These are phyloP conservation scores for Penicillium frequentans DNA, from an alignment of 2,329 filamentous ascomycete genomes.

Conservation along the genomic window DNA sequence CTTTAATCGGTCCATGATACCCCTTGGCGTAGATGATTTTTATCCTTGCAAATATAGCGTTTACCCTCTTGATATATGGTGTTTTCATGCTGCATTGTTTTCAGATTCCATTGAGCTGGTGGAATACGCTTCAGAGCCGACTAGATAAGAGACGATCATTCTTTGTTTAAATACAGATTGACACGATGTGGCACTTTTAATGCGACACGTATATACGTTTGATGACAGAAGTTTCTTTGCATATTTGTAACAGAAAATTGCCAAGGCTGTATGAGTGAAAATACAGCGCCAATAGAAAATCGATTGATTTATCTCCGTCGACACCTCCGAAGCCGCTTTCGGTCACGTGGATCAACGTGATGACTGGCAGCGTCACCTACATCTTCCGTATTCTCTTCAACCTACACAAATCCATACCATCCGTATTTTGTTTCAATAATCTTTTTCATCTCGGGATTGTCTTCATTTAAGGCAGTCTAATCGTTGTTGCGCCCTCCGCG, in stretches of 20 bases:
- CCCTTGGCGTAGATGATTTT: conserved; percentile 6
- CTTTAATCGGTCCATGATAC: conserved; percentile 15
- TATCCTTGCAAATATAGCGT: neutral
- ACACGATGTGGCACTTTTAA: neutral
- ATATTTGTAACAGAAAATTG: neutral
- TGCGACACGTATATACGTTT: neutral
- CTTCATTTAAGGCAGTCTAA: neutral
- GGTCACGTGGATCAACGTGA: conserved; percentile 23
- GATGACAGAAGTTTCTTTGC: neutral
- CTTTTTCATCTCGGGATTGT: neutral
- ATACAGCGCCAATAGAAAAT: neutral
- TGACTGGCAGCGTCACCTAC: conserved; percentile 6
- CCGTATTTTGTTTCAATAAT: neutral
- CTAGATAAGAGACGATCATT: neutral
- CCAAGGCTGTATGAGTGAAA: neutral
- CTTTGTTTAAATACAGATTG: neutral
- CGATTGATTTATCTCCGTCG: conserved; percentile 16
- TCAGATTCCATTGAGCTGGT: neutral
- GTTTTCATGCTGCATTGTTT: neutral
- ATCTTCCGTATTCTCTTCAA: neutral
- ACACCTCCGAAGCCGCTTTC: conserved; percentile 16
- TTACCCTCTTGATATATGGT: neutral
- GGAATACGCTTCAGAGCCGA: neutral
- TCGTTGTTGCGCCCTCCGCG: conserved; percentile 17
- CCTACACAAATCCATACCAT: conserved; percentile 8